Evolutionary conservation across 2,329 filamentous ascomycete genomes (phyloP).

Genomic region (Xylariaceae sp.): DNA sequence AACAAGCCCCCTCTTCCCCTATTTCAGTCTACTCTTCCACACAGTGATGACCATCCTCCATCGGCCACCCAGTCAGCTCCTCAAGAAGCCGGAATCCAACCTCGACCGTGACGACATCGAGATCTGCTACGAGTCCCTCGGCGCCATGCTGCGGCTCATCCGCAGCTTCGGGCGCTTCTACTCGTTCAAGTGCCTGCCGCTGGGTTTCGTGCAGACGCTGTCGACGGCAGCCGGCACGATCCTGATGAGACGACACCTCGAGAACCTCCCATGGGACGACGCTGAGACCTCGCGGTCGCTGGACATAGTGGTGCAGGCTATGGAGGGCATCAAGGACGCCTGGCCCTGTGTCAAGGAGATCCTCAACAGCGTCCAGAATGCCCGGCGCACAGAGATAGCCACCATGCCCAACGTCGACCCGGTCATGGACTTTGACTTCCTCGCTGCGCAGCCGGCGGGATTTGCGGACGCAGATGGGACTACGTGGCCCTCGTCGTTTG

Average conservation of each 20-base stretch:
- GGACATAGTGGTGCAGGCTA: constrained; percentile 43
- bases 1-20: neutral
- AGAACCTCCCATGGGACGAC: constrained; percentile 37
- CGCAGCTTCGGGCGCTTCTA: constrained; percentile 41
- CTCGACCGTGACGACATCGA: constrained; percentile 38
- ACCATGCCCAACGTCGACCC: constrained; percentile 18
- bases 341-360: constrained; percentile 44
- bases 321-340: constrained; percentile 46
- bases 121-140: constrained; percentile 45
- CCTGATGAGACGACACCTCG: constrained; percentile 42
- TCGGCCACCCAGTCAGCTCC: constrained; percentile 41
- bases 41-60: constrained; percentile 49
- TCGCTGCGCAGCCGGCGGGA: constrained; percentile 4
- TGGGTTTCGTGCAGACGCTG: constrained; percentile 46
- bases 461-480: constrained; percentile 8
- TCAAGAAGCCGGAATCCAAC: constrained; percentile 36
- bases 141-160: constrained; percentile 41
- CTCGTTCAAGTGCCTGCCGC: constrained; percentile 38
- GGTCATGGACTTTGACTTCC: constrained; percentile 25
- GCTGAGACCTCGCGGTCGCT: constrained; percentile 45
- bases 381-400: constrained; percentile 13
- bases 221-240: constrained; percentile 43
- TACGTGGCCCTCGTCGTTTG: constrained; percentile 12
- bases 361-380: constrained; percentile 30
- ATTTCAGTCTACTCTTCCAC: constrained; percentile 40